Evolutionary conservation across 371 early-diverging fungal genomes (phyloP), one percentile per base, ranked within the genome.

Genomic region (Saksenaea oblongispora): DNA sequence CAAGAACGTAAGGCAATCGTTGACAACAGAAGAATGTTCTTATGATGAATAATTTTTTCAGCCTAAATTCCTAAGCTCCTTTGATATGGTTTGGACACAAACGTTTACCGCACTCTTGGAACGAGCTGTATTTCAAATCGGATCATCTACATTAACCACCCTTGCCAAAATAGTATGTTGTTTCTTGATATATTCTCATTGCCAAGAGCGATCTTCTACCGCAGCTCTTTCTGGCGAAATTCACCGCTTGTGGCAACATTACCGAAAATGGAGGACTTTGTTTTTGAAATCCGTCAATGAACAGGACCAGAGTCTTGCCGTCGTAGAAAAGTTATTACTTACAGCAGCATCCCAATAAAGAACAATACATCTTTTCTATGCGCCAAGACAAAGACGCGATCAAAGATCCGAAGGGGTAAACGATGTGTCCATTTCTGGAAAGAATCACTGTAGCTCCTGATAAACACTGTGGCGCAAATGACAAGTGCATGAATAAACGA

Each of bases 91-190:
- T 35, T 65, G 66, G 66, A 51, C 56, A 34, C 41, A 61, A 41
- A 57, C 61, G 36, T 61, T 65, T 34, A 56, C 66, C 22, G 56
- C 57, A 13, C 51, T 47, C 28, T 61, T 65, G 36, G 61, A 65
- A 42, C 55, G 61, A 27, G 66, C 66, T 18, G 54, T 65, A 36
- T 65, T 60, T 56, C 56, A 65, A 51, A 54, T 35, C 22, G 51
- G 24, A 22, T 47, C 22, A 22, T 47, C 22, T 47, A 47, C 51
- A 10, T 47, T 47, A 22, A 22, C 27, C 8, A 22, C 22, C 51
- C 51, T 47, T n/a, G 51, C 51, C 27, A 47, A 47, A 47, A 47
- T 22, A 22, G 3, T 47, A 10, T n/a, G 22, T 18, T 47, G 51
- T 22, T 47, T 47, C 27, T 22, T 47, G 51, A 47, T 47, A 17